These are phyloP conservation scores for Hysterium pulicare DNA, from an alignment of 2,329 filamentous ascomycete genomes.

Conservation along the genomic window DNA sequence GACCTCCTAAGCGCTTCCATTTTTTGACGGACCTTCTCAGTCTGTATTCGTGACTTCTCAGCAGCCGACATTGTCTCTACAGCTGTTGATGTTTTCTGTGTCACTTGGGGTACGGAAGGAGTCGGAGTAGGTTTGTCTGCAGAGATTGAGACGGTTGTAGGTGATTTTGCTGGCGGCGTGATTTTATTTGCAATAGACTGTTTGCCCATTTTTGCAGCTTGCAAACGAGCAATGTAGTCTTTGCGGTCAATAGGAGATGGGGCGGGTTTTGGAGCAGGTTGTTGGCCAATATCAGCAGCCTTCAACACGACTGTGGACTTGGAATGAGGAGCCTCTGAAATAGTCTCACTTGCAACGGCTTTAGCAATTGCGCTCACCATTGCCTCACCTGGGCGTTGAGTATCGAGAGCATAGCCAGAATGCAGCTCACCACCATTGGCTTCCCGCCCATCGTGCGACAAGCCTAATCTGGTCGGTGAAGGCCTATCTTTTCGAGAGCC, in stretches of 20 bases:
- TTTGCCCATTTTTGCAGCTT: conserved; percentile 69
- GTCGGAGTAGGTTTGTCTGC: too few relatives aligned
- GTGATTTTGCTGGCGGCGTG: conserved; percentile 13
- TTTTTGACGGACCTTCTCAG: conserved; percentile 72
- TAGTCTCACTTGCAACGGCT: conserved; percentile 4
- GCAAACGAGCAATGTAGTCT: conserved; percentile 70
- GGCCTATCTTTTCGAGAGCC: too few relatives aligned
- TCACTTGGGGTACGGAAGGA: conserved; percentile 16
- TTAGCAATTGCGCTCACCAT: neutral
- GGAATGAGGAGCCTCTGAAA: conserved; percentile 5
- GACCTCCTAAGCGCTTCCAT: conserved; percentile 58
- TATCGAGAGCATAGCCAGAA: too few relatives aligned
- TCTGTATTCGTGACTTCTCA: conserved; percentile 61
- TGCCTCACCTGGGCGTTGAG: too few relatives aligned
- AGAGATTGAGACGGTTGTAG: conserved; percentile 5
- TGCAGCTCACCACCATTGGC: too few relatives aligned
- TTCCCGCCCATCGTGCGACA: too few relatives aligned
- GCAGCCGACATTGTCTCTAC: conserved; percentile 25
- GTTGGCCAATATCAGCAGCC: conserved; percentile 17
- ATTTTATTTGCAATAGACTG: conserved; percentile 20
- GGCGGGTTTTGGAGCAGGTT: conserved; percentile 35
- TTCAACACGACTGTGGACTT: conserved; percentile 19
- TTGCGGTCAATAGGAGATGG: conserved; percentile 60
- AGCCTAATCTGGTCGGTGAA: too few relatives aligned
- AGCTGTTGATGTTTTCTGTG: conserved; percentile 7